These are phyloP conservation scores for Santalum album DNA, from an alignment of 164 flowering plant species.

Conservation along the genomic window DNA sequence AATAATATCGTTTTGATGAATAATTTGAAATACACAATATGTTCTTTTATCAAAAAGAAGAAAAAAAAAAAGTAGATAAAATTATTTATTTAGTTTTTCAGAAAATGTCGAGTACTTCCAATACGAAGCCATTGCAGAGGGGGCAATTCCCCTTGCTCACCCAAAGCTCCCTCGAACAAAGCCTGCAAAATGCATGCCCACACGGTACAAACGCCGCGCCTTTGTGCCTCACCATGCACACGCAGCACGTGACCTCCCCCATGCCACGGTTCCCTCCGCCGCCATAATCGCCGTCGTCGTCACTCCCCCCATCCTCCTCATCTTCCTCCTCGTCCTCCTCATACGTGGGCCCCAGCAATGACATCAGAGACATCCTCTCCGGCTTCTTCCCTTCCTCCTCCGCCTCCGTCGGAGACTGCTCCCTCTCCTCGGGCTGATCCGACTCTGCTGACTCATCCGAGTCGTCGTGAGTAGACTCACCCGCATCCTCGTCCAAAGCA, in stretches of 20 bases:
- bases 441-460: conserved; percentile 12
- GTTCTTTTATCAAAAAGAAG: too few relatives aligned
- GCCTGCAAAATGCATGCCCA: conserved; percentile 82
- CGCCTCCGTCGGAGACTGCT: conserved; percentile 2
- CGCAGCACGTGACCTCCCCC: conserved; percentile 47
- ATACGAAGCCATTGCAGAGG: conserved; percentile 63
- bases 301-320: too few relatives aligned
- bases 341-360: conserved; percentile 66
- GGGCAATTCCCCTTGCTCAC: conserved; percentile 79
- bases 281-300: conserved; percentile 19
- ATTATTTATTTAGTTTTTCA: too few relatives aligned
- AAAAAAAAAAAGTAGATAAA: too few relatives aligned
- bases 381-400: conserved; percentile 12
- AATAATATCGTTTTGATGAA: too few relatives aligned
- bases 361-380: conserved; percentile 76
- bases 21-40: too few relatives aligned
- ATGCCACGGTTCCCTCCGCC: conserved; percentile 6
- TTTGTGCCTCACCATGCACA: conserved; percentile 89
- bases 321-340: conserved; percentile 25
- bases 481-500: background rate
- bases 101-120: conserved; percentile 80
- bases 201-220: conserved; percentile 88
- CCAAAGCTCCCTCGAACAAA: conserved; percentile 76
- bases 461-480: conserved; percentile 17
- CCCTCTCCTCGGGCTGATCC: conserved; percentile 3